Base-by-base conservation (phyloP, 495 filamentous ascomycete genomes). In the Evansstolkia leycettana region DNA sequence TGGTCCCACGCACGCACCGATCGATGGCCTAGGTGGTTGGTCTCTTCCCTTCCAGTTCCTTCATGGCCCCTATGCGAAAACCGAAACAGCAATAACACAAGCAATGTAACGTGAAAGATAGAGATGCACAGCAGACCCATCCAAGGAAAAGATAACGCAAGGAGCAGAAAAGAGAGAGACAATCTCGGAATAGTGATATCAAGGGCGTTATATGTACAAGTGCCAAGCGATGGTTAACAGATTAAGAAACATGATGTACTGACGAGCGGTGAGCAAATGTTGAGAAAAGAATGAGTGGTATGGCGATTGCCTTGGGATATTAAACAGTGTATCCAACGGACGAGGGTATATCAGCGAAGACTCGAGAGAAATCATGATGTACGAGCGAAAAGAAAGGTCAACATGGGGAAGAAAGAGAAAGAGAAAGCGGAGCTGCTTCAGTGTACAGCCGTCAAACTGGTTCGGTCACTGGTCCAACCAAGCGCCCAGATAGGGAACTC, bases 401-500 rank as follows among this genome's bases (percentile, higher is more conserved):
- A 38, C 17, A 35, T 32, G 7, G 11, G 42, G 36, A 34, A 37
- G 14, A 37, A 26, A 42, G 32, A 30, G 28, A 25, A n/a, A 27
- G 24, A 37, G 15, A 40, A 20, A 33, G 28, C 27, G 13, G 15
- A 11, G 17, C 2, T 30, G 11, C 13, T 28, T 60, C 43, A 67
- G 39, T 61, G 60, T 30, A 60, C 61, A 17, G 60, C 37, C 31
- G 56, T 51, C 27, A 65, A 31, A 16, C 46, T 57, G 24, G 34
- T 38, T 15, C 37, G 45, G 17, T 64, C 60, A 25, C 54, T 48
- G 26, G 43, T 47, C 61, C 61, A 65, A 15, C 57, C 59, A 25
- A 61, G 47, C 0, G 64, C 53, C 64, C 64, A 67, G 9, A 64
- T 39, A 3, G 61, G 61, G 37, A 61, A 49, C 7, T 55, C 57